Conservation (phyloP, 805 yeast genomes). For the Hemisphaericaspora nanyangensis region DNA sequence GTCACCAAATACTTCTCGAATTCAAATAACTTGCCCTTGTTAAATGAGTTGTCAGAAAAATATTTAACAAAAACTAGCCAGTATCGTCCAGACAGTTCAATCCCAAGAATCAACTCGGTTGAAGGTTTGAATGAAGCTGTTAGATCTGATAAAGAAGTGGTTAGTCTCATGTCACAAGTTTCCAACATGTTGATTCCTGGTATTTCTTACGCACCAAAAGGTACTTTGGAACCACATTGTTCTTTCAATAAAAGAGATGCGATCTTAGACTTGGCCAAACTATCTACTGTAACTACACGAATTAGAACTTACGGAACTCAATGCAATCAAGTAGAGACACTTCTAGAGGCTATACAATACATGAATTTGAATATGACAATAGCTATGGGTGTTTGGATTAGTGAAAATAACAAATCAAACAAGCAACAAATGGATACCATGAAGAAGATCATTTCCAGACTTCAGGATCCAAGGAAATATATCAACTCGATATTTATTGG, state of each 20-base stretch:
- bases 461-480: slow-evolving; percentile 34
- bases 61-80: slow-evolving; percentile 1
- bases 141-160: slow-evolving; percentile 30
- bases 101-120: slow-evolving; percentile 8
- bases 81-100: not conserved
- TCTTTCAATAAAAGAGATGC: slow-evolving; percentile 47
- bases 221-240: slow-evolving; percentile 52
- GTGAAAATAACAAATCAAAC: slow-evolving; percentile 42
- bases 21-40: slow-evolving; percentile 4
- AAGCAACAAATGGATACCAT: slow-evolving; percentile 42
- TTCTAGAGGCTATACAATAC: slow-evolving; percentile 50
- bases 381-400: slow-evolving; percentile 63
- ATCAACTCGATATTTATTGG: slow-evolving; percentile 58
- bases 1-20: slow-evolving; percentile 23
- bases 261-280: slow-evolving; percentile 49
- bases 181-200: slow-evolving; percentile 45
- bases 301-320: slow-evolving; percentile 59
- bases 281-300: slow-evolving; percentile 57
- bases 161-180: slow-evolving; percentile 30
- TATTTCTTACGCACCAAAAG: slow-evolving; percentile 55
- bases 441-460: slow-evolving; percentile 36
- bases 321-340: slow-evolving; percentile 51
- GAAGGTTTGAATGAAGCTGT: slow-evolving; percentile 29
- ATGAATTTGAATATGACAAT: slow-evolving; percentile 53
- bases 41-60: slow-evolving; percentile 4